A percentile compares a stretch with the other conserved stretches of the same genome.
phyloP scores from a whole-genome alignment of 768 basidiomycete species.

The Xerocomellus intermedius region DNA sequence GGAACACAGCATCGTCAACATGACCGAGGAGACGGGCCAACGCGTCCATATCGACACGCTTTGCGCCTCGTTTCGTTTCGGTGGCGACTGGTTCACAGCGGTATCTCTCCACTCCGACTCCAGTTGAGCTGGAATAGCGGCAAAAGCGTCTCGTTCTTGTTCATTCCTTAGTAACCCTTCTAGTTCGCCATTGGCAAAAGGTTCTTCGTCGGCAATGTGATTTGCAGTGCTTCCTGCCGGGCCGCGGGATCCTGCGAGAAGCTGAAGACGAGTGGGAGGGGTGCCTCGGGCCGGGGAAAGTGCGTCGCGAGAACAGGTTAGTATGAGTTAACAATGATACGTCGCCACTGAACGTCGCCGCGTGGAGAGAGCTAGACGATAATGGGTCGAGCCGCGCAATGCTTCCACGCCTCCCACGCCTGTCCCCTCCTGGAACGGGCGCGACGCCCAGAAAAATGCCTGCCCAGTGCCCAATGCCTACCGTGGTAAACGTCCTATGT shows the following conservation, averaged over 20 bases:
- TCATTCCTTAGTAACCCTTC: conserved; percentile 56
- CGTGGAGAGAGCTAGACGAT: conserved; percentile 27
- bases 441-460: no score
- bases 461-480: no score
- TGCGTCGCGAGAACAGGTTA: conserved; percentile 42
- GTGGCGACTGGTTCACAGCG: background rate
- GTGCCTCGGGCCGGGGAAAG: conserved; percentile 25
- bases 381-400: conserved; percentile 59
- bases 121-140: conserved; percentile 37
- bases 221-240: conserved; percentile 46
- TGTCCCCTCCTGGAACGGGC: no score
- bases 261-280: conserved; percentile 63
- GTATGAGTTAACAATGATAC: conserved; percentile 48
- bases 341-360: conserved; percentile 12
- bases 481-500: no score
- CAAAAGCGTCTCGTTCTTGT: conserved; percentile 48
- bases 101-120: conserved; percentile 35
- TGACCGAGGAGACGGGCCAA: conserved; percentile 47
- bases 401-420: no score
- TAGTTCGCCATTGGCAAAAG: conserved; percentile 68
- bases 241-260: conserved; percentile 58
- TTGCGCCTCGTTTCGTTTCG: conserved; percentile 33
- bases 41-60: conserved; percentile 56
- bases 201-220: conserved; percentile 64
- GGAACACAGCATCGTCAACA: conserved; percentile 16